Base-by-base conservation (phyloP, 768 basidiomycete genomes). In the Serendipita sp. region DNA sequence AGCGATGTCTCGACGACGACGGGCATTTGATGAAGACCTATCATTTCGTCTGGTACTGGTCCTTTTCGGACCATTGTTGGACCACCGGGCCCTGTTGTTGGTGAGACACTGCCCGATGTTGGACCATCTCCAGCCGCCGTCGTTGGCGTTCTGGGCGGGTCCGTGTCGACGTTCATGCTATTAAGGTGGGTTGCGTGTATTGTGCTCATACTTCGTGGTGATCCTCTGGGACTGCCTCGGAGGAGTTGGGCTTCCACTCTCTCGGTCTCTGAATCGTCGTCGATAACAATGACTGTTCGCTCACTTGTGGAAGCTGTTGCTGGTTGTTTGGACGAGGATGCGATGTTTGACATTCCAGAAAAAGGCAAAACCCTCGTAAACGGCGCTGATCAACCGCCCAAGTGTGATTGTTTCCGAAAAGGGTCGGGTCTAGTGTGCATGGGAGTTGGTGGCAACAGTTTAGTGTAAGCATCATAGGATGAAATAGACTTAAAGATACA, bases 1-100 rank as follows among this genome's bases (percentile, higher is more conserved):
- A 68, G 69, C 64, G 69, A 66, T 33, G 67, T 43, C 11, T 58
- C 53, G 9, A 11, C 26, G 24, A 26, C 53, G 9, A 11, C 26
- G 24, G 53, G 33, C 14, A 31, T n/a, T 11, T 22, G 17, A 33
- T 30, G 53, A 2, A 34, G n/a, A 33, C 31, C 53, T 24, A 58
- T 30, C 33, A 34, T 28, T 30, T 58, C 53, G 11, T n/a, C 53
- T 48, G n/a, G 45, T 48, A n/a, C 45, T 28, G 38, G 38, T 38
- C 38, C 38, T 38, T 22, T 20, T 24, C 24, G 17, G 53, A 33
- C 9, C 26, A n/a, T 28, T 4, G 30, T 24, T 24, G n/a, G 20
- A n/a, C 17, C 31, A 26, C 33, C 11, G 53, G 7, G 45, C 11
- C 53, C 53, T 5, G 53, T 22, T 9, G 26, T 58, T 3, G 53